phyloP scores from a whole-genome alignment of 2,329 filamentous ascomycete species.

The Triangularia setosa region DNA sequence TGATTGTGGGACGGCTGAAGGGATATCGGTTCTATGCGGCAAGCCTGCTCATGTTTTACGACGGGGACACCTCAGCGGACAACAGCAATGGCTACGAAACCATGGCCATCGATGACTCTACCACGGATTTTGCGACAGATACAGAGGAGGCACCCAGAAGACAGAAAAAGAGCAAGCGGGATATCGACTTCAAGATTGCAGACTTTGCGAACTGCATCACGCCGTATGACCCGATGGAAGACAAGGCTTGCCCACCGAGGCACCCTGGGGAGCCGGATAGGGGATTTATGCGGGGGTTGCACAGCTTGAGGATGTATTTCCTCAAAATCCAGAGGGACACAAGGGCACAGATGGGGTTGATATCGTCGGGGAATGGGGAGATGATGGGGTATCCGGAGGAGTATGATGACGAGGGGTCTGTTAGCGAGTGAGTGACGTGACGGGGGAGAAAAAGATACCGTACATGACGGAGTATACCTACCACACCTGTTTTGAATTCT shows the following conservation, averaged over 20 bases:
- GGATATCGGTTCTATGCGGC: conserved; percentile 95
- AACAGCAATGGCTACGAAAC: conserved; percentile 32
- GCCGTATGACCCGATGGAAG: conserved; percentile 63
- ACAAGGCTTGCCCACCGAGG: conserved; percentile 71
- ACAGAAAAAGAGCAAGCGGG: conserved; percentile 48
- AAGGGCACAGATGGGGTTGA: conserved; percentile 47
- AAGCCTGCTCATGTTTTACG: conserved; percentile 91
- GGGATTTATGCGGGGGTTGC: conserved; percentile 82
- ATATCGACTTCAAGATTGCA: conserved; percentile 93
- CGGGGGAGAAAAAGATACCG: background rate
- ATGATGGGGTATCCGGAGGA: conserved; percentile 11
- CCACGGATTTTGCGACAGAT: conserved; percentile 56
- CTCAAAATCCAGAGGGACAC: conserved; percentile 81
- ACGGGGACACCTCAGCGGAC: conserved; percentile 65
- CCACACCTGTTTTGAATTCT: background rate
- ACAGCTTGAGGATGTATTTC: conserved; percentile 78
- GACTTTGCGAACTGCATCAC: conserved; percentile 98
- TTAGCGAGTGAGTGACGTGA: conserved; percentile 29
- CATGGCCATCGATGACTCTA: conserved; percentile 47
- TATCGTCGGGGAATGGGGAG: conserved; percentile 17
- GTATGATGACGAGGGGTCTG: conserved; percentile 30
- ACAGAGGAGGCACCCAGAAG: conserved; percentile 48
- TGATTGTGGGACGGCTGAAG: conserved; percentile 72
- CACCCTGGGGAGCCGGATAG: conserved; percentile 78
- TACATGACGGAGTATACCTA: background rate